A percentile compares a stretch with the other conserved stretches of the same genome.
Evolutionary conservation across 495 filamentous ascomycete species (phyloP).

Genomic region (Tuber magnatum): DNA sequence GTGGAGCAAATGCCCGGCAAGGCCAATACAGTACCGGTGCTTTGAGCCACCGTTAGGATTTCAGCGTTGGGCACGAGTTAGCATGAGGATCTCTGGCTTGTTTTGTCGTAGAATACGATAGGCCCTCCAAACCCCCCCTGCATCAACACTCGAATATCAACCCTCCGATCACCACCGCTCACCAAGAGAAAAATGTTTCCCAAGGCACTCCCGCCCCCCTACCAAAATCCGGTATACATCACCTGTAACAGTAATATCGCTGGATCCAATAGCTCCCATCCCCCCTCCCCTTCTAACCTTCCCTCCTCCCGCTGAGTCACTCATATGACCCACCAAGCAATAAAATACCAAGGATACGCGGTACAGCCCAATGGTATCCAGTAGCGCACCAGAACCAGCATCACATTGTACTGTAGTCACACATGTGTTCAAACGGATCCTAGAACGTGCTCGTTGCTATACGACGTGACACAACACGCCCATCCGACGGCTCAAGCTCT

Average conservation of each 20-base stretch:
- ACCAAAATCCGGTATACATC: neutral
- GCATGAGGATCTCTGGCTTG: neutral
- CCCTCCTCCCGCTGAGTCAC: neutral
- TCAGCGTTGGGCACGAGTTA: neutral
- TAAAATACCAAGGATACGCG: neutral
- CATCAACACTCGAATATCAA: neutral
- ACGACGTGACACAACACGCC: neutral
- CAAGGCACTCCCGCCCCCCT: neutral
- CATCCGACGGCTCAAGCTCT: neutral
- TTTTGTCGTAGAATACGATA: neutral
- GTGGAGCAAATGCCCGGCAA: neutral
- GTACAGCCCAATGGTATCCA: neutral
- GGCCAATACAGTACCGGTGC: neutral
- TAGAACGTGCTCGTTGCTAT: neutral
- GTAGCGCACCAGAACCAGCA: neutral
- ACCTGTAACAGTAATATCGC: neutral
- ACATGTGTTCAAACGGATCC: neutral
- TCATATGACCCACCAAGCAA: neutral
- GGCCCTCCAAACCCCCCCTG: neutral
- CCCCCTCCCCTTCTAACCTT: neutral
- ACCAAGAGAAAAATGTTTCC: neutral
- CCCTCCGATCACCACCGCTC: neutral
- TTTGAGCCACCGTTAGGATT: neutral
- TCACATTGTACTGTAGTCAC: neutral
- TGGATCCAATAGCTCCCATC: neutral